phyloP scores from a whole-genome alignment of 2,329 filamentous ascomycete species.

The Diaporthe capsici region DNA sequence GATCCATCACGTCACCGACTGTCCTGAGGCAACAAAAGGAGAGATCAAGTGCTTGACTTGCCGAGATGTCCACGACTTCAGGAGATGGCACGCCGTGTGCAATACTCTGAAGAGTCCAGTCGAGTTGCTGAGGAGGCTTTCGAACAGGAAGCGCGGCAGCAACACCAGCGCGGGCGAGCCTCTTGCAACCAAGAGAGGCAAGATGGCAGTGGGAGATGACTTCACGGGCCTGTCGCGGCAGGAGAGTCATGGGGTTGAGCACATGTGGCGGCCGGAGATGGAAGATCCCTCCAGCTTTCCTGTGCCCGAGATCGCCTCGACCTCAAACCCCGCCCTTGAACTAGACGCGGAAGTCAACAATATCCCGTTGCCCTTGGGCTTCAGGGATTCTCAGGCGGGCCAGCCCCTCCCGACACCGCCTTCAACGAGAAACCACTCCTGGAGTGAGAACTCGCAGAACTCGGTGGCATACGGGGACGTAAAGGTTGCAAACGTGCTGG shows the following conservation, averaged over 20 bases:
- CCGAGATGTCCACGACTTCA: conserved; percentile 1
- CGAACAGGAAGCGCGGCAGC: conserved; percentile 10
- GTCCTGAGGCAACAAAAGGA: neutral
- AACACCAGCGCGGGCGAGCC: neutral
- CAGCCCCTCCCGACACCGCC: conserved; percentile 6
- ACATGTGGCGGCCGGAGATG: neutral
- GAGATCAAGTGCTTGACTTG: neutral
- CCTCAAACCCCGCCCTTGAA: neutral
- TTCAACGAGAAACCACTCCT: conserved; percentile 1
- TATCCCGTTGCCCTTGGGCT: neutral
- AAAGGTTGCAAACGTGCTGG: neutral
- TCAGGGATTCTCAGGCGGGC: neutral
- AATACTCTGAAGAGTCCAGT: conserved; percentile 9
- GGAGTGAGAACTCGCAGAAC: conserved; percentile 15
- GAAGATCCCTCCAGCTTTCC: neutral
- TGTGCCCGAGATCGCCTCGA: neutral
- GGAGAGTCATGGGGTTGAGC: neutral
- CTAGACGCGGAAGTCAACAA: neutral
- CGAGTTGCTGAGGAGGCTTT: conserved; percentile 12
- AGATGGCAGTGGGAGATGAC: neutral
- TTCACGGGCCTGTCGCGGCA: neutral
- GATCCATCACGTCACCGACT: neutral
- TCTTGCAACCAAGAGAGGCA: neutral
- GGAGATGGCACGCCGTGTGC: conserved; percentile 14
- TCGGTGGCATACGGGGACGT: neutral